Percentiles rank a stretch among this genome's conserved stretches.
Conservation (phyloP, 2,329 filamentous ascomycete species). For the Aureobasidium sp. region DNA sequence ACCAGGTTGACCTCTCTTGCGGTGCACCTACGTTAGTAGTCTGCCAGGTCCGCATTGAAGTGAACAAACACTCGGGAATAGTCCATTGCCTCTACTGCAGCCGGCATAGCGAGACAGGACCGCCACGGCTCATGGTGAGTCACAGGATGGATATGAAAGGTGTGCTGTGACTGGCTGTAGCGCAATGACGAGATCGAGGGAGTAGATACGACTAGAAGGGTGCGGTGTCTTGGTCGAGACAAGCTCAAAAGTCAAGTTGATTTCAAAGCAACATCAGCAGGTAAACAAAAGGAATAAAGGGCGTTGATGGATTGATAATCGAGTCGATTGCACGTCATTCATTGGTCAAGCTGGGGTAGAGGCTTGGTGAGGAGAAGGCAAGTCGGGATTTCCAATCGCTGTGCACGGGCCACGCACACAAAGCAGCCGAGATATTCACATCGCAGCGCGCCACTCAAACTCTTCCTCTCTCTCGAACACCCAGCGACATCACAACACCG, state of each 20-base stretch:
- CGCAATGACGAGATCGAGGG: neutral
- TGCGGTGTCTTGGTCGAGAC: neutral
- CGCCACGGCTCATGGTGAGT: neutral
- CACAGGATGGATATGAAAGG: neutral
- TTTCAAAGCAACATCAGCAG: constrained; percentile 4
- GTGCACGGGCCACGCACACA: neutral
- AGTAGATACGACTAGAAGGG: neutral
- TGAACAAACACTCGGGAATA: neutral
- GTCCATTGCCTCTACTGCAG: neutral
- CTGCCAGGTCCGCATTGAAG: neutral
- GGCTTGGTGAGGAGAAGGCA: neutral
- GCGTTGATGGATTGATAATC: neutral
- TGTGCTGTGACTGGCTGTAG: neutral
- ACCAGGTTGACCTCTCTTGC: neutral
- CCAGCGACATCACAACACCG: constrained; percentile 51
- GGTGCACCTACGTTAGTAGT: neutral
- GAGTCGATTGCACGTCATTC: neutral
- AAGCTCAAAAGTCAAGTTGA: neutral
- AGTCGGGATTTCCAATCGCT: neutral
- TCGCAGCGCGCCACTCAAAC: neutral
- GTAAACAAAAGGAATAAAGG: neutral
- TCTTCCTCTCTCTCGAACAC: constrained; percentile 21
- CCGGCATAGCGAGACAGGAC: neutral
- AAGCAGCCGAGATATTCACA: neutral
- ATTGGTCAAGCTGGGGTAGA: neutral